These are phyloP conservation scores for Candida cerambycidarum DNA, from an alignment of 805 yeast species.

Conservation along the genomic window DNA sequence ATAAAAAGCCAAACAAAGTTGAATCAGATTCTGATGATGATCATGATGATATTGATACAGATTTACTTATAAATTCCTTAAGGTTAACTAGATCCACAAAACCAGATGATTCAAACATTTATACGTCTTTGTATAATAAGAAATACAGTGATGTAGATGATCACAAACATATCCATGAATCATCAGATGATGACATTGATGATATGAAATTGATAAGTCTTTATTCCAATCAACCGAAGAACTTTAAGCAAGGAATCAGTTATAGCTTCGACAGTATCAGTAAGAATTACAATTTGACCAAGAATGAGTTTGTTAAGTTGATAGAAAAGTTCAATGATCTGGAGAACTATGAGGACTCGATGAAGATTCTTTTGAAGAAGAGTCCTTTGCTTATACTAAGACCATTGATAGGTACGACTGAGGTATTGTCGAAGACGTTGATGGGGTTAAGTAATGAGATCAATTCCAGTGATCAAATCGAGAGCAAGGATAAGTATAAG, in stretches of 20 bases:
- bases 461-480: slow-evolving; percentile 60
- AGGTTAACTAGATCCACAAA: slow-evolving; percentile 10
- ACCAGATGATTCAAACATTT: slow-evolving; percentile 9
- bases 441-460: slow-evolving; percentile 82
- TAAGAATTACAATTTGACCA: slow-evolving; percentile 64
- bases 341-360: slow-evolving; percentile 65
- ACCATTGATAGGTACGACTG: slow-evolving; percentile 91
- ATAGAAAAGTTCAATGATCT: slow-evolving; percentile 62
- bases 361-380: slow-evolving; percentile 65
- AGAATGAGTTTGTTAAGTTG: slow-evolving; percentile 58
- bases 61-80: slow-evolving; percentile 14
- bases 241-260: slow-evolving; percentile 66
- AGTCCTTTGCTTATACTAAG: slow-evolving; percentile 80
- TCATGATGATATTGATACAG: slow-evolving; percentile 2
- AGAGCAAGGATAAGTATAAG: slow-evolving; percentile 67
- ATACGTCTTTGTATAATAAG: slow-evolving; percentile 4
- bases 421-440: slow-evolving; percentile 78
- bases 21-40: slow-evolving; percentile 4
- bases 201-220: slow-evolving; percentile 55
- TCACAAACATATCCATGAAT: slow-evolving; percentile 21
- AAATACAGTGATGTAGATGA: slow-evolving; percentile 26
- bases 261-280: slow-evolving; percentile 76
- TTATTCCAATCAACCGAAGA: slow-evolving; percentile 82
- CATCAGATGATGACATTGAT: slow-evolving; percentile 20
- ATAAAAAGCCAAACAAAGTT: neutral